A percentile compares a stretch with the other conserved stretches of the same genome.
These are phyloP conservation scores for Hibiscus mutabilis DNA, from an alignment of 345 rosid genomes.

Conservation along the genomic window DNA sequence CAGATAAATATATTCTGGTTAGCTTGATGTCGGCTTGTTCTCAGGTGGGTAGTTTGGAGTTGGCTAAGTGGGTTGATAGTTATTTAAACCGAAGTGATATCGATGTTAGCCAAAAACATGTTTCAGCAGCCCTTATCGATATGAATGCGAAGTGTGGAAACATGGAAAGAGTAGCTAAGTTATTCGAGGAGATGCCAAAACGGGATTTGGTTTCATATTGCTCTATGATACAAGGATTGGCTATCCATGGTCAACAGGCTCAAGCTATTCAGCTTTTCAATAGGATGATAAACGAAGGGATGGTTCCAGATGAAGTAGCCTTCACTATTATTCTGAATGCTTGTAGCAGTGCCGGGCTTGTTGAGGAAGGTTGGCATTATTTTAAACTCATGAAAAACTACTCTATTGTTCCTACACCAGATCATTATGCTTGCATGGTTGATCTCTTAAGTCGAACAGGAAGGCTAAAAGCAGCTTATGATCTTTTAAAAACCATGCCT, in stretches of 20 bases:
- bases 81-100: slow-evolving; percentile 34
- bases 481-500: slow-evolving; percentile 10
- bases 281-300: slow-evolving; percentile 54
- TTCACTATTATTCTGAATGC: slow-evolving; percentile 58
- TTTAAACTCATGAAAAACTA: slow-evolving; percentile 6
- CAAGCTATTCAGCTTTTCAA: slow-evolving; percentile 9
- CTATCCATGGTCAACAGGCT: slow-evolving; percentile 11
- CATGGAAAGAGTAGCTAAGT: slow-evolving; percentile 9
- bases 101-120: slow-evolving; percentile 34
- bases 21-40: slow-evolving; percentile 76
- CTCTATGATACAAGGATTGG: slow-evolving; percentile 14
- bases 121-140: slow-evolving; percentile 57
- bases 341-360: slow-evolving; percentile 28
- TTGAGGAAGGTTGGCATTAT: slow-evolving; percentile 15
- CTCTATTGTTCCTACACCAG: slow-evolving; percentile 40
- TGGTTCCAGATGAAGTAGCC: slow-evolving; percentile 58
- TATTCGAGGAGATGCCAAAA: slow-evolving; percentile 3
- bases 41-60: slow-evolving; percentile 46
- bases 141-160: slow-evolving; percentile 58
- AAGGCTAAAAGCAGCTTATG: not conserved
- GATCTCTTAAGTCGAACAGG: slow-evolving; percentile 10
- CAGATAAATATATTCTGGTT: slow-evolving; percentile 52
- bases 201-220: slow-evolving; percentile 2
- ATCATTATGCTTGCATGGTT: slow-evolving; percentile 15
- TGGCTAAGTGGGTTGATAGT: slow-evolving; percentile 54